Percentiles rank a stretch among this genome's conserved stretches.
These are phyloP conservation scores for Cordia subcordata DNA, from an alignment of 257 asterid species.

Conservation along the genomic window DNA sequence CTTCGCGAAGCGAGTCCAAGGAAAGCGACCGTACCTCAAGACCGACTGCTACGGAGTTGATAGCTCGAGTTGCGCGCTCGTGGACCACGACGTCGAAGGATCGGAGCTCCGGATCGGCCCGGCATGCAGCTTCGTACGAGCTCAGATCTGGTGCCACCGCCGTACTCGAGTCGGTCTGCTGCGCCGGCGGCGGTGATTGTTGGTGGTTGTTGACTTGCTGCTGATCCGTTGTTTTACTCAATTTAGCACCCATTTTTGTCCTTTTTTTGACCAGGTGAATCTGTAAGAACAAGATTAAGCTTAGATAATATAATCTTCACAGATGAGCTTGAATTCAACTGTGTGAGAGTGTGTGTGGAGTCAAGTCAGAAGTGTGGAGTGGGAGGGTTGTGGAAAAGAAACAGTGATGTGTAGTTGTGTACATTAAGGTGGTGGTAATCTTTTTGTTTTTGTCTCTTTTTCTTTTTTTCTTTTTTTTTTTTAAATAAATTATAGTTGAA, in stretches of 20 bases:
- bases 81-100: constrained; percentile 59
- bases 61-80: constrained; percentile 64
- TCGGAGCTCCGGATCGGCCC: constrained; percentile 66
- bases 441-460: too few species aligned
- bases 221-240: constrained; percentile 33
- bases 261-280: background rate
- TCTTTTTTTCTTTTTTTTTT: too few species aligned
- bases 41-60: constrained; percentile 71
- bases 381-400: too few species aligned
- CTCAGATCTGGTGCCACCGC: constrained; percentile 38
- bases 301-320: too few species aligned
- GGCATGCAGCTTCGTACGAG: constrained; percentile 86
- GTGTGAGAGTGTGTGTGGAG: too few species aligned
- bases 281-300: background rate
- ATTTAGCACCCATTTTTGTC: constrained; percentile 50
- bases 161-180: constrained; percentile 13
- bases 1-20: constrained; percentile 74
- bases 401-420: too few species aligned
- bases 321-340: too few species aligned
- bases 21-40: constrained; percentile 63
- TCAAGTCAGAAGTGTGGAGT: too few species aligned
- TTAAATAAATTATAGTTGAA: too few species aligned
- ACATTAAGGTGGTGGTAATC: too few species aligned
- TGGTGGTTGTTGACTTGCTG: constrained; percentile 19
- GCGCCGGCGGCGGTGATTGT: constrained; percentile 5